Base-by-base conservation (phyloP, 768 basidiomycete species). In the Chalciporus pseudorubinellus region DNA sequence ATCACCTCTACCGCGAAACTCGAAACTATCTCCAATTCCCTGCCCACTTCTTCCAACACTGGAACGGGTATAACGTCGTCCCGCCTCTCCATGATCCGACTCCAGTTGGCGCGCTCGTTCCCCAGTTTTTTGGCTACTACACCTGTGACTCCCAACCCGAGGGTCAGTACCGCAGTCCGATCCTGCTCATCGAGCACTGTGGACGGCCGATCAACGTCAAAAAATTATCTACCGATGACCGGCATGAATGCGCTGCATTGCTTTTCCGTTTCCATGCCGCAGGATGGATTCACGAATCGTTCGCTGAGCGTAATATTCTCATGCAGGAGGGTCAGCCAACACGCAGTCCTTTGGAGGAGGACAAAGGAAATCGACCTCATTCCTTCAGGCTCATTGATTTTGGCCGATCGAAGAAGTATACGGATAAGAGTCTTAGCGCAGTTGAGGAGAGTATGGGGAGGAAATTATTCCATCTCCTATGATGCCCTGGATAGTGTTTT, bases 121-220 rank as follows among this genome's bases (percentile, higher is more conserved):
- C 85, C 1, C 81, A 83, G 61, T 85, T 77, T 65, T 85, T 80
- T 59, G 83, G 85, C 2, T 82, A 79, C 64, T 85, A 84, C 59
- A 52, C 22, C 11, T 45, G 70, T 67, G 6, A 64, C 48, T 38
- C 47, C 22, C 4, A 22, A 33, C 56, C 60, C 12, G 10, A 22
- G 3, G 3, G 13, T 6, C 22, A 6, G 20, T 59, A 40, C 18
- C 13, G 9, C 3, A 59, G 58, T 26, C 38, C 57, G 6, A 55
- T 59, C 40, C 3, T 59, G 3, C 58, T 59, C 18, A 6, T 59
- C 36, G 59, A 60, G 53, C 66, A 75, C 39, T 80, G 78, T 48
- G 77, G 78, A 4, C 20, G 39, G 18, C 69, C 70, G 4, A 60
- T 79, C 38, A 6, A 47, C 10, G 39, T 59, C 3, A 3, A 34